phyloP scores from a whole-genome alignment of 352 stramenopile species.

The Phytophthora ohioensis region DNA sequence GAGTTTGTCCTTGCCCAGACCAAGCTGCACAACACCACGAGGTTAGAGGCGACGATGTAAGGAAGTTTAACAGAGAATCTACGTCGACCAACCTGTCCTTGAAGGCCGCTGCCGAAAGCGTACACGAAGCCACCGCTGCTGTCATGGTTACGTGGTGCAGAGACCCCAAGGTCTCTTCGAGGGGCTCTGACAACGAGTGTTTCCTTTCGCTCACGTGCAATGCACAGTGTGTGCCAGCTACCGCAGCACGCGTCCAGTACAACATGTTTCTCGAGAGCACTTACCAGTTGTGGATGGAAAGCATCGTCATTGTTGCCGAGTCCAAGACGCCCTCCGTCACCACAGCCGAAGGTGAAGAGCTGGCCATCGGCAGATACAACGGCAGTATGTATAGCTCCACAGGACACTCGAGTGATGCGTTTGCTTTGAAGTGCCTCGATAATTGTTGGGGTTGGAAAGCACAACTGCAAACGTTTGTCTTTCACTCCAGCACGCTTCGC shows the following conservation, averaged over 20 bases:
- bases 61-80: background rate
- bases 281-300: conserved; percentile 59
- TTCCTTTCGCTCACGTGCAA: conserved; percentile 44
- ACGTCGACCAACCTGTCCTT: conserved; percentile 58
- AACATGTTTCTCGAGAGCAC: conserved; percentile 53
- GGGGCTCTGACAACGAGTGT: conserved; percentile 6
- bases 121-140: conserved; percentile 60
- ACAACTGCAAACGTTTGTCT: conserved; percentile 57
- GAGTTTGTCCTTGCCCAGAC: conserved; percentile 75
- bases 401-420: conserved; percentile 82
- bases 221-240: conserved; percentile 79
- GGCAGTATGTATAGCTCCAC: conserved; percentile 87
- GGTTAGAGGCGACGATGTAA: background rate
- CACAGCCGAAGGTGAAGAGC: conserved; percentile 89
- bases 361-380: conserved; percentile 63
- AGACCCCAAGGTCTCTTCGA: background rate
- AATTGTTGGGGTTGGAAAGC: conserved; percentile 71
- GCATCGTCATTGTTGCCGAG: conserved; percentile 64
- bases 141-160: background rate
- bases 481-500: conserved; percentile 62
- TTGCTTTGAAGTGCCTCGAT: conserved; percentile 55
- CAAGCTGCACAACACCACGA: conserved; percentile 44
- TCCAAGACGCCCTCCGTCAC: conserved; percentile 91
- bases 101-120: conserved; percentile 70
- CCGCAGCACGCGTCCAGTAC: conserved; percentile 68